Conservation (phyloP, 2,329 filamentous ascomycete species). For the Diaporthe helianthi region DNA sequence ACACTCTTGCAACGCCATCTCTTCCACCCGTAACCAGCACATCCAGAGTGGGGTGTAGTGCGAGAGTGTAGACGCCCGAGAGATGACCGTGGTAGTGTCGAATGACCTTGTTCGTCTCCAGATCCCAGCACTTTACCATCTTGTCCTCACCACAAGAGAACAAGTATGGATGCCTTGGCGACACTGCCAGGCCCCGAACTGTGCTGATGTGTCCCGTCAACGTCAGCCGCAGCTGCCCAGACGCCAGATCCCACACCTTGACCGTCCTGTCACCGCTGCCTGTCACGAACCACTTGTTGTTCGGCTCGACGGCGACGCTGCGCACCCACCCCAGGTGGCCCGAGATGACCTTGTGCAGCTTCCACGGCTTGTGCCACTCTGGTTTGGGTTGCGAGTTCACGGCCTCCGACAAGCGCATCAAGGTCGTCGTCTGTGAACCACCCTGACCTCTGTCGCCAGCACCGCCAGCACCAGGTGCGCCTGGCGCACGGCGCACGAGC, state of each 20-base stretch:
- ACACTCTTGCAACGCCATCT: slow-evolving; percentile 92
- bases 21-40: slow-evolving; percentile 93
- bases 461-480: slow-evolving; percentile 37
- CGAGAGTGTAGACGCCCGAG: slow-evolving; percentile 91
- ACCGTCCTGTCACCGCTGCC: slow-evolving; percentile 96
- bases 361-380: slow-evolving; percentile 98
- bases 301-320: slow-evolving; percentile 87
- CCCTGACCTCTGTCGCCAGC: slow-evolving; percentile 41
- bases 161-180: slow-evolving; percentile 91
- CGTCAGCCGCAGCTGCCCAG: slow-evolving; percentile 82
- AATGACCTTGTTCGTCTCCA: slow-evolving; percentile 99
- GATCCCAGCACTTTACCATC: slow-evolving; percentile 99
- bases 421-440: slow-evolving; percentile 47
- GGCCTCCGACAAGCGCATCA: slow-evolving; percentile 42
- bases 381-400: slow-evolving; percentile 66
- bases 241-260: slow-evolving; percentile 97
- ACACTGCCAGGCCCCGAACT: slow-evolving; percentile 90
- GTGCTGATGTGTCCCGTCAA: slow-evolving; percentile 95
- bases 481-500: slow-evolving; percentile 45
- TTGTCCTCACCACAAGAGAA: slow-evolving; percentile 99
- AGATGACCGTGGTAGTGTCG: slow-evolving; percentile 97
- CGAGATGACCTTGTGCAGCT: slow-evolving; percentile 96
- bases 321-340: slow-evolving; percentile 97
- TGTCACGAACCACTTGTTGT: slow-evolving; percentile 97
- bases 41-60: slow-evolving; percentile 93